phyloP scores from a whole-genome alignment of 257 asterid species.

The Capsicum baccatum region DNA sequence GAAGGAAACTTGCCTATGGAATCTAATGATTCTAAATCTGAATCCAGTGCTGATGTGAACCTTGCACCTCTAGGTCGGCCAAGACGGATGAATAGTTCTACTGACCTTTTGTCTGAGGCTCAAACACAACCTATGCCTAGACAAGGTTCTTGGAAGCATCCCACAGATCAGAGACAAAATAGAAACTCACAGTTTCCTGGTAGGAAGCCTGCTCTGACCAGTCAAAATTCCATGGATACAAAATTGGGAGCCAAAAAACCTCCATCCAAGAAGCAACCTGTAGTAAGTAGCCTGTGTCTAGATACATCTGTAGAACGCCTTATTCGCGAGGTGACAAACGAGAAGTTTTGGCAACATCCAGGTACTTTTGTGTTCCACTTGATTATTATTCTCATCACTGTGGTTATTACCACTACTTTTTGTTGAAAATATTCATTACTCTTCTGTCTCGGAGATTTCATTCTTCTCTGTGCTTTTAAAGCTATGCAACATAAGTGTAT shows the following conservation, averaged over 20 bases:
- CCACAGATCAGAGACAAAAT: conserved; percentile 63
- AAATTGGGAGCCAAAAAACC: conserved; percentile 65
- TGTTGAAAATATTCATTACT: not conserved
- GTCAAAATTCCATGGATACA: conserved; percentile 56
- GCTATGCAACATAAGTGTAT: not conserved
- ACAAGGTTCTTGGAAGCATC: conserved; percentile 77
- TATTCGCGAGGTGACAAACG: conserved; percentile 94
- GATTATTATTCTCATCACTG: conserved; percentile 16
- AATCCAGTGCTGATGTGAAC: conserved; percentile 66
- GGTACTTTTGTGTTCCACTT: conserved; percentile 50
- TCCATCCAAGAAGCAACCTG: conserved; percentile 72
- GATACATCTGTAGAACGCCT: conserved; percentile 98
- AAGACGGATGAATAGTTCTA: conserved; percentile 64
- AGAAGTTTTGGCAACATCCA: conserved; percentile 95
- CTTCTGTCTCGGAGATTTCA: not conserved
- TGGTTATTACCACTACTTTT: conserved; percentile 5
- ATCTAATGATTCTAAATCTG: conserved; percentile 68
- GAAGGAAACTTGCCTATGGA: conserved; percentile 64
- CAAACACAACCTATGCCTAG: conserved; percentile 60
- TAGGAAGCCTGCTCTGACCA: conserved; percentile 63
- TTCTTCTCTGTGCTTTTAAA: not conserved
- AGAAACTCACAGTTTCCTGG: conserved; percentile 64
- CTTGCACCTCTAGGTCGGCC: conserved; percentile 56
- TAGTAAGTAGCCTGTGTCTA: conserved; percentile 60
- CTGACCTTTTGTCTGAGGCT: conserved; percentile 66